Base-by-base conservation (phyloP, 129 eudicot species). In the Tagetes patula region DNA sequence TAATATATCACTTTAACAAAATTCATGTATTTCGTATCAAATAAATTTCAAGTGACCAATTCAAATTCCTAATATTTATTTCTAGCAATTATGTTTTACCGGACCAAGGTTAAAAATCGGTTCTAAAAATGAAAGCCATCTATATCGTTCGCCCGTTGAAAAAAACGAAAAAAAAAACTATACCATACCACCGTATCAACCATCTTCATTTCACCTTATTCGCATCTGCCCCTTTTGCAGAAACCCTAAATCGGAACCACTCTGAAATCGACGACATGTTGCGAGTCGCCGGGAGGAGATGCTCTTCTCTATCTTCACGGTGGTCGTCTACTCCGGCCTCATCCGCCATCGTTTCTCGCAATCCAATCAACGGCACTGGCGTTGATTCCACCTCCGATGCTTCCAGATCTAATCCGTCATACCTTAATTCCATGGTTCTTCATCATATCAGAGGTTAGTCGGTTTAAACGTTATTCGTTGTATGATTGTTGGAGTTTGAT, bases 201-300 rank as follows among this genome's bases (percentile, higher is more conserved):
- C 69, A 42, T 65, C 65, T 75, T 52, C 65, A 4, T 62, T 63
- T 63, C 11, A 3, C 48, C 20, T 36, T 7, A 32, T 36, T 31
- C 76, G 45, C 62, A 48, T 43, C 14, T n/a, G 13, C 55, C 34
- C 62, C 50, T 58, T 77, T 59, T 53, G 10, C 30, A 43, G 71
- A 71, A 63, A 61, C 83, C 83, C 78, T 67, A 78, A 64, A 62
- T 78, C 47, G 43, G 46, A 64, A 60, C 55, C 74, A 55, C 81
- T 69, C 71, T 40, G 69, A 59, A 41, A 72, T 53, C 46, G 11
- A 37, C 46, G 20, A 61, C 66, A 86, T 86, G 88, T 52, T 86
- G 76, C 77, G 91, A 64, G 77, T 86, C 6, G 88, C 86, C 52
- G 91, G 88, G 72, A 81, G 86, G 79, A 81, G 91, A 74, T 71